Evolutionary conservation across 495 filamentous ascomycete genomes (phyloP), one percentile per base, ranked within the genome.

Genomic region (Lasiosphaeris hirsuta): DNA sequence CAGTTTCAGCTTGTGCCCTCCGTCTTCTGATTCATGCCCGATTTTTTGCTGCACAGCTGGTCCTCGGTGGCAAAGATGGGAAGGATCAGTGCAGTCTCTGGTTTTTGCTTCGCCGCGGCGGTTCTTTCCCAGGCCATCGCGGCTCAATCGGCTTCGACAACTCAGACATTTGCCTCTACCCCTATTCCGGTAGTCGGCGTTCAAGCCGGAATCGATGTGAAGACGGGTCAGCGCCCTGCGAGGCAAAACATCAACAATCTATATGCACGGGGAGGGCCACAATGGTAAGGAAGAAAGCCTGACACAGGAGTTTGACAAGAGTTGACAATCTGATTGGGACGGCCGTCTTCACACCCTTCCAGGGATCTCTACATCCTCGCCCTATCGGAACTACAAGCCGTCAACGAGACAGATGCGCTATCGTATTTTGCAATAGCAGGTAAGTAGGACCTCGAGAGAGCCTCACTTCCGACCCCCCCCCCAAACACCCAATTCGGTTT

Each of bases 341-440:
- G 2, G 5, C 23, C 23, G 23, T 30, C 48, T 38, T 43, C 13
- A 23, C 51, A 8, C 7, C 41, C 45, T 10, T 4, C 23, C 30
- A 77, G 72, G 74, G 70, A 77, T 34, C 63, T 80, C 19, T 78
- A 76, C 63, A 72, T 82, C 19, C 72, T 73, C 50, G 74, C 71
- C 11, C 64, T 79, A 15, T 65, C 63, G 9, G 60, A 68, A n/a
- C 59, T 81, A 38, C 72, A 79, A 47, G 67, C 67, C 6, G 62
- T 58, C 39, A 43, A 70, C 37, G 73, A 79, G 56, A 69, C 62
- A n/a, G 66, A 76, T 49, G 66, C 73, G 59, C 51, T 69, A 10
- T 82, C 78, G 0, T 82, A 72, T 57, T 81, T 77, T 54, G 64
- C 72, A 44, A 63, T 83, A 36, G 63, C 76, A 47, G 80, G 80